phyloP scores from a whole-genome alignment of 306 rosid genomes.

The Spatholobus suberectus region DNA sequence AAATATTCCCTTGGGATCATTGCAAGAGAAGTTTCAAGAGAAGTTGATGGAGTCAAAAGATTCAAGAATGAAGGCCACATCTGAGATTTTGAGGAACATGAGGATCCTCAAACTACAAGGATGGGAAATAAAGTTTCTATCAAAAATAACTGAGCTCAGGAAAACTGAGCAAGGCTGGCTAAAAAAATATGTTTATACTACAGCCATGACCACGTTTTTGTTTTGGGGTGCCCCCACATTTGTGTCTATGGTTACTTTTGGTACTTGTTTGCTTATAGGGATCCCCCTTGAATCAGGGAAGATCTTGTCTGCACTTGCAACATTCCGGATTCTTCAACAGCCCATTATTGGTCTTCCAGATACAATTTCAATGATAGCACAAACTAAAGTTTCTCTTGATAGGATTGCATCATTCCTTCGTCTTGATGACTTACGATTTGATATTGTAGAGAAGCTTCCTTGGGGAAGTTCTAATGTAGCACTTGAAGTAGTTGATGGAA shows the following conservation, averaged over 20 bases:
- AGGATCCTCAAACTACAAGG: conserved; percentile 70
- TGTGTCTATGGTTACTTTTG: conserved; percentile 59
- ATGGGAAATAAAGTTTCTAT: conserved; percentile 72
- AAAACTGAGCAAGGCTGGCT: conserved; percentile 54
- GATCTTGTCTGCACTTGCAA: conserved; percentile 64
- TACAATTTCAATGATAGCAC: conserved; percentile 53
- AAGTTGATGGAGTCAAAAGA: conserved; percentile 70
- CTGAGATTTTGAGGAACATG: conserved; percentile 71
- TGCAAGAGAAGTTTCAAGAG: conserved; percentile 51
- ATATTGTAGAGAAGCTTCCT: conserved; percentile 55
- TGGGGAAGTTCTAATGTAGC: conserved; percentile 45
- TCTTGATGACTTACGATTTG: conserved; percentile 50
- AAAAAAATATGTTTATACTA: conserved; percentile 47
- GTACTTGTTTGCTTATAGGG: conserved; percentile 52
- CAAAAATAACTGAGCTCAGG: conserved; percentile 52
- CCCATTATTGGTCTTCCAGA: conserved; percentile 56
- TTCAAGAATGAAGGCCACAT: conserved; percentile 59
- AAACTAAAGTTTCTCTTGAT: conserved; percentile 63
- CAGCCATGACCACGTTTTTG: conserved; percentile 45
- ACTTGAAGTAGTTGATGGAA: conserved; percentile 52
- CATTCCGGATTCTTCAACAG: conserved; percentile 56
- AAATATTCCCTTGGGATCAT: conserved; percentile 58
- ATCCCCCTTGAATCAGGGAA: conserved; percentile 67
- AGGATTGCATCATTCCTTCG: conserved; percentile 58
- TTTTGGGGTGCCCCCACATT: conserved; percentile 62